Evolutionary conservation across 2,329 filamentous ascomycete species (phyloP), one percentile per base, ranked within the genome.

Genomic region (Cytospora mali): DNA sequence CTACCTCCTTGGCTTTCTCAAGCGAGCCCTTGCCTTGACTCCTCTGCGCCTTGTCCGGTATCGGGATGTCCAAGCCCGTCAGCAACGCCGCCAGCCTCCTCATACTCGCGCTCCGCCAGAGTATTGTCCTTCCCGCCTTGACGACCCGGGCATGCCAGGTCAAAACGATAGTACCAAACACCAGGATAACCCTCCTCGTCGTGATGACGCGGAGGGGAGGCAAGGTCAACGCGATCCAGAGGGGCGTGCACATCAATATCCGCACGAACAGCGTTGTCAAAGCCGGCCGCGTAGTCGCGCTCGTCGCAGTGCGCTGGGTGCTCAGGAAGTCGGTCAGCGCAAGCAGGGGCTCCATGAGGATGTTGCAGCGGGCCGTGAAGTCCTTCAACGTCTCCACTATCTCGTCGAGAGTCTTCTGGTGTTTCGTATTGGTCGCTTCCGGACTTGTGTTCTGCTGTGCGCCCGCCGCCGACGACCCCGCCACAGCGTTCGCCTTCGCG

Each of bases 361-460:
- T 89, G 74, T 97, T 97, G 76, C 95, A 97, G 55, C 95, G 85
- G 6, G 89, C 90, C 0, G 94, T 98, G 69, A 99, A 92, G 68
- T 93, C 88, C 74, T 93, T 92, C 51, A 99, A 79, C 0, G 92
- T 96, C 69, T 98, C 93, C 62, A 99, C 91, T 65, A 99, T 99
- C 77, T 99, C 95, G 74, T 99, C 95, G 58, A 99, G 77, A 56
- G 93, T 97, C 80, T 97, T 97, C 71, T 97, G 92, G 70, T 95
- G 91, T 64, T 89, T 88, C 49, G 88, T 89, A 65, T 84, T 87
- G 7, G 83, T 85, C 18, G 77, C 73, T 69, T 92, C 91, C 10
- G 42, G 6, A 18, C 10, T 60, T 76, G 74, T 66, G 84, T 82
- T 23, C 66, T 68, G 21, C 65, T 67, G 50, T 21, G 68, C 59